Evolutionary conservation across 148 eudicot genomes (phyloP), one percentile per base, ranked within the genome.

Genomic region (Chenopodium album): DNA sequence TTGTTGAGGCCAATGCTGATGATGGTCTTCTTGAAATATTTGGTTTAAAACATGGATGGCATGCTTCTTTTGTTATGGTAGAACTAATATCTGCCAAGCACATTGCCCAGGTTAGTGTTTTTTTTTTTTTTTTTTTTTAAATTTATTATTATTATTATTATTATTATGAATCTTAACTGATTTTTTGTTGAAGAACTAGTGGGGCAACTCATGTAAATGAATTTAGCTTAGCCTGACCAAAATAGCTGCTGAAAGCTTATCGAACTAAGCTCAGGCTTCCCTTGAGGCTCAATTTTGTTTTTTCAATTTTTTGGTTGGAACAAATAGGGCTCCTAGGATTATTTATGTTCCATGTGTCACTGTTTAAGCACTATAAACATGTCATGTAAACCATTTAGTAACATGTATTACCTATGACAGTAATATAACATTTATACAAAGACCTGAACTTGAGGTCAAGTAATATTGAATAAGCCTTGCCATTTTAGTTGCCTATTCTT

Each of bases 31-130:
- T 95, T 68, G 98, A 95, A 89, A 82, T 95, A 46, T 95, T 95
- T 47, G 98, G 98, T 80, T 85, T 95, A 1, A 95, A 95, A 86
- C 97, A 95, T 65, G 98, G 98, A 77, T 95, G 98, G 98, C 98
- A 95, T 86, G 98, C 98, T 70, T 95, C 98, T 44, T 91, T 95
- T 78, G 98, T 95, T 77, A 88, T 95, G 96, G 94, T 87, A 29
- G 97, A 93, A 87, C 89, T 95, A n/a, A 92, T 93, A 80, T 87
- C 97, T 32, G 98, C 98, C 82, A 92, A 93, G 88, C 98, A 95
- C 87, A 90, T 95, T 16, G 97, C 97, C 10, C 98, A 96, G 98
- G 99, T 95, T 20, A 68, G 85, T 66, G 71, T 9, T 23, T 64
- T 2, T 67, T 19, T 67, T 26, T 20, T 23, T 22, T 16, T 17